These are phyloP conservation scores for Mycena latifolia DNA, from an alignment of 768 basidiomycete species.

Conservation along the genomic window DNA sequence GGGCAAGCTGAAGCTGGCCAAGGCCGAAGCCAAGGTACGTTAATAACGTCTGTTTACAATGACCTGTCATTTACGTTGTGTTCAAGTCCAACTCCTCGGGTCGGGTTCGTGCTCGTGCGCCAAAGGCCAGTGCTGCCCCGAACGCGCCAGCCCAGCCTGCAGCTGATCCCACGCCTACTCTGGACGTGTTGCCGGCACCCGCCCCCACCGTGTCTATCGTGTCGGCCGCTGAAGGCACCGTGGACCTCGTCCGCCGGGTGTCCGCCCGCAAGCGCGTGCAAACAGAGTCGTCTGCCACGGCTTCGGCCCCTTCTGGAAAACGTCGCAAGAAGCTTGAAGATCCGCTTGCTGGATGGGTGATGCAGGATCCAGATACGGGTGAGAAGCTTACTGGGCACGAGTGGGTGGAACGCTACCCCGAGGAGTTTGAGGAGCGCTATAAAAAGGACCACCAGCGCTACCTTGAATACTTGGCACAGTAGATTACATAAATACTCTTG, in stretches of 20 bases:
- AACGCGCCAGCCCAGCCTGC: neutral
- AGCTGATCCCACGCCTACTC: too few species aligned
- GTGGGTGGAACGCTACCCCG: neutral
- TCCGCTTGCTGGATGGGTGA: constrained; percentile 10
- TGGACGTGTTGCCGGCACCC: too few species aligned
- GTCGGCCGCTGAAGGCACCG: too few species aligned
- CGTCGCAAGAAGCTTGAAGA: constrained; percentile 3
- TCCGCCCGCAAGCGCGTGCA: too few species aligned
- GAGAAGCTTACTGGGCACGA: constrained; percentile 10
- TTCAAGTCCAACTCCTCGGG: constrained; percentile 6
- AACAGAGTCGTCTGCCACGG: too few species aligned
- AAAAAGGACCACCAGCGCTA: constrained; percentile 6
- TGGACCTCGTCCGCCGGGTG: too few species aligned
- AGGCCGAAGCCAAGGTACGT: constrained; percentile 8
- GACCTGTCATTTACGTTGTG: neutral
- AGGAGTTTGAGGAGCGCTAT: constrained; percentile 8
- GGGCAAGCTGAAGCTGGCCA: neutral
- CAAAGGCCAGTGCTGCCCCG: neutral
- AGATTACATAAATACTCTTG: neutral
- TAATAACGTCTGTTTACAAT: too few species aligned
- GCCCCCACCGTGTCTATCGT: too few species aligned
- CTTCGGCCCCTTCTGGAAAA: neutral
- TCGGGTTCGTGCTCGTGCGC: constrained; percentile 4
- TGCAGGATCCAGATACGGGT: constrained; percentile 5
- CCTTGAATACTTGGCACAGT: neutral